Base-by-base conservation (phyloP, 768 basidiomycete genomes). In the Chlorophyllum brunneum region DNA sequence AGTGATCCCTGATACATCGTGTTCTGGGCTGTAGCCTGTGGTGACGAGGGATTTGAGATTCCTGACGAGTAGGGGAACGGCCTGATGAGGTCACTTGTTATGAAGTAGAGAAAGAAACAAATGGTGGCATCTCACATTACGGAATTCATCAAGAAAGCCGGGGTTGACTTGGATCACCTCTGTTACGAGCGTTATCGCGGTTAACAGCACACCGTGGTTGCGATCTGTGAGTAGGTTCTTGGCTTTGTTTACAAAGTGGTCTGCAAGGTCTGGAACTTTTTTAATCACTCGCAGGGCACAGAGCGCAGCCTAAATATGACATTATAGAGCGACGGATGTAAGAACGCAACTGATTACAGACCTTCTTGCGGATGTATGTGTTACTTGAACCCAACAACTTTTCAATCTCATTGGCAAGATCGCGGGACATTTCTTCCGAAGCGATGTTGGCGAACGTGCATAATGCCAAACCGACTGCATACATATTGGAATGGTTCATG, bases 401-500 rank as follows among this genome's bases (percentile, higher is more conserved):
- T 72, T 98, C 95, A 58, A 99, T 90, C 74, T 98, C 97, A 62
- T 98, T 95, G 48, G 89, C 90, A 59, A 99, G 76, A 77, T 99
- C 97, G 57, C 97, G 84, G 24, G 95, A 94, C 97, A 99, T 99
- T 70, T 99, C 97, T 69, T 99, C 97, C 16, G 94, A 97, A 8
- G 97, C 93, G 59, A 98, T 98, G 64, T 98, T 98, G 54, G 95
- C 97, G 64, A 99, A 98, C 0, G 97, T 98, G 63, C 94, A 98
- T 30, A 99, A 82, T 2, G 94, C 95, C 51, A 99, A 80, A 5
- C 97, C 97, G 22, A 98, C 97, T 3, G 90, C 92, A 67, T 98
- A 98, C 92, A 97, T 97, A 70, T 98, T 98, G 1, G 95, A 86
- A 67, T 98, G 95, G 69, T 98, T 98, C 92, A 99, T 92, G 71